Base-by-base conservation (phyloP, 805 yeast species). In the Candida khao-thaluensis region DNA sequence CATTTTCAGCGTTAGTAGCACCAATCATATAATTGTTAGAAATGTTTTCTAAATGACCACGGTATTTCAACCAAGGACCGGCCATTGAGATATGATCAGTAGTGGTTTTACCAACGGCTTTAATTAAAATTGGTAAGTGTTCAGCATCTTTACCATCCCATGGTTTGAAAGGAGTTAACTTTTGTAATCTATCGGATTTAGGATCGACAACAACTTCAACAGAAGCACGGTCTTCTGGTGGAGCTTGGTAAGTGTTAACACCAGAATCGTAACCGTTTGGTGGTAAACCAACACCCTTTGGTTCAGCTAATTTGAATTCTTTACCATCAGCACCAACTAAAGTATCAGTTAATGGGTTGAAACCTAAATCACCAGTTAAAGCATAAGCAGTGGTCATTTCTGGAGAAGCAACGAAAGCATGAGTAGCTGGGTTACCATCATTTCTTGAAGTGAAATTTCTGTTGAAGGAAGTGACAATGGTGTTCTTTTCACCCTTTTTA, bases 1-100 rank as follows among this genome's bases (percentile, higher is more conserved):
- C 85, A 72, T 91, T 91, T 75, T 85, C 97, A 63, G 90, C 90
- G 74, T 91, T 91, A 67, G 82, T 90, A 54, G 98, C 98, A 77
- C 99, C 99, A 77, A 91, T 91, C 96, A 91, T 90, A 76, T 93
- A 91, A 80, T 93, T 91, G 81, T 91, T 89, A 54, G 97, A 89
- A 64, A 91, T 93, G 83, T 91, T 91, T 77, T 89, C 91, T 76
- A 91, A 79, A 77, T 91, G 99, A 73, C 99, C 99, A 79, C 97
- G 87, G 91, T 91, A 91, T 77, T 91, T 91, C 80, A 91, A 85
- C 99, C 99, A 91, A 64, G 98, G 97, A 74, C 99, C 99, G 64
- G 99, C 99, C 95, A 88, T 90, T 60, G 98, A 91, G 61, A 91
- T 91, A 76, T 91, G 99, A 76, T 91, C 99, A 57, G 99, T 91